Evolutionary conservation across 208 protist genomes (phyloP), one percentile per base, ranked within the genome.

Genomic region (Pavlovales sp.): DNA sequence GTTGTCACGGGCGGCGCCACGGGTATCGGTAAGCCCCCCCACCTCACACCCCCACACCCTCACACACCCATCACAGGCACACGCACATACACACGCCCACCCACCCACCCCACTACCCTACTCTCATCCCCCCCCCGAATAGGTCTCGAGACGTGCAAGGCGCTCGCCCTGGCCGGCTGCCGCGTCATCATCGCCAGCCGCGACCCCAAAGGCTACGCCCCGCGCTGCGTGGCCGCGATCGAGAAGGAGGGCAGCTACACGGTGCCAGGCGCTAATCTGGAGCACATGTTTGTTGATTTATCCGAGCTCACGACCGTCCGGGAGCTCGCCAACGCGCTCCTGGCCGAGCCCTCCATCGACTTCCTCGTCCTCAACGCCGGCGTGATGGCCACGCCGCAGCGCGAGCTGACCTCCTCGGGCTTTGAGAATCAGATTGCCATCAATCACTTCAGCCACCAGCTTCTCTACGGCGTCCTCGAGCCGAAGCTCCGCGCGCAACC

Each of bases 351-450:
- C 39, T 22, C 39, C 39, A 46, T 81, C 77, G 36, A 32, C n/a
- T 34, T 81, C 18, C 77, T 81, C 22, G n/a, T 81, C 26, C 26
- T 40, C 39, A 81, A 81, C 39, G 77, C 77, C 11, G 77, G 77
- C 22, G 39, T 81, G 18, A 81, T 81, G 77, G 77, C 77, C 39
- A 28, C 10, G 8, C 77, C 77, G 77, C 77, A 46, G 39, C 22
- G 20, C 18, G n/a, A 81, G 77, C 26, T 32, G 22, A 81, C 77
- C 20, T 5, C 26, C 39, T 7, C 8, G 20, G 77, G 77, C 39
- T 81, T 81, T 38, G 77, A 81, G 77, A 32, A 40, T 36, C 77
- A 81, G 77, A 41, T 81, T 28, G 77, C 39, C 77, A 46, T 38
- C 39, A 81, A 81, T 30, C 77, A 81, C 77, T 36, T 81, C 26